These are phyloP conservation scores for Xylaria scruposa DNA, from an alignment of 495 filamentous ascomycete species.

Conservation along the genomic window DNA sequence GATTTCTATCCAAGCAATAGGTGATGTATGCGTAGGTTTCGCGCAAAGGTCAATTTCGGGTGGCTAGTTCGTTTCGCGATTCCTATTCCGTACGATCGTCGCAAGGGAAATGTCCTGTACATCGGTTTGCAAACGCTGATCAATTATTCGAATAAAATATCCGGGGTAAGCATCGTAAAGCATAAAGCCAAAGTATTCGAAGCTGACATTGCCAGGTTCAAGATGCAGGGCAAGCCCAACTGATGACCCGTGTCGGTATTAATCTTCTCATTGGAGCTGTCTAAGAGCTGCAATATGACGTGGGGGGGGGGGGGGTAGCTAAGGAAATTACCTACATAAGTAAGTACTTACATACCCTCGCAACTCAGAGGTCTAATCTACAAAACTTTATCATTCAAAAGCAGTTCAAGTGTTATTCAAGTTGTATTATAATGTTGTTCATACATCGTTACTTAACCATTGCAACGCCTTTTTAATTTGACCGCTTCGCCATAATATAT, in stretches of 20 bases:
- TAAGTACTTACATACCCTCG: background rate
- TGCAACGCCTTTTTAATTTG: background rate
- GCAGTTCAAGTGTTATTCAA: background rate
- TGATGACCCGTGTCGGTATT: conserved; percentile 8
- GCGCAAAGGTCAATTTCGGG: conserved; percentile 18
- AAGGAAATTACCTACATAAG: background rate
- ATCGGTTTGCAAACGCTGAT: background rate
- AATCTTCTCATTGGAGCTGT: conserved; percentile 18
- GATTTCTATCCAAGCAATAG: background rate
- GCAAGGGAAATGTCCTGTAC: background rate
- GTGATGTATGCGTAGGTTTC: background rate
- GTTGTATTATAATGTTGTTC: background rate
- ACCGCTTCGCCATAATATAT: background rate
- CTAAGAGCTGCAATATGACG: conserved; percentile 40
- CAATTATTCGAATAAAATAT: background rate
- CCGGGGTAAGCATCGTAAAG: background rate
- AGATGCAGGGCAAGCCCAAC: background rate
- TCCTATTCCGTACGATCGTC: background rate
- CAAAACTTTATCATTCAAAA: too few relatives aligned
- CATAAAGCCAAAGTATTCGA: background rate
- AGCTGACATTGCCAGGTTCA: conserved; percentile 7
- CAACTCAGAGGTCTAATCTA: too few relatives aligned
- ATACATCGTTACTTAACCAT: background rate
- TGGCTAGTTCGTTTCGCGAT: background rate
- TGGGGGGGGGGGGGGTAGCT: conserved; percentile 32